Evolutionary conservation across 2,329 filamentous ascomycete genomes (phyloP).

Genomic region (Epichloe scottii): DNA sequence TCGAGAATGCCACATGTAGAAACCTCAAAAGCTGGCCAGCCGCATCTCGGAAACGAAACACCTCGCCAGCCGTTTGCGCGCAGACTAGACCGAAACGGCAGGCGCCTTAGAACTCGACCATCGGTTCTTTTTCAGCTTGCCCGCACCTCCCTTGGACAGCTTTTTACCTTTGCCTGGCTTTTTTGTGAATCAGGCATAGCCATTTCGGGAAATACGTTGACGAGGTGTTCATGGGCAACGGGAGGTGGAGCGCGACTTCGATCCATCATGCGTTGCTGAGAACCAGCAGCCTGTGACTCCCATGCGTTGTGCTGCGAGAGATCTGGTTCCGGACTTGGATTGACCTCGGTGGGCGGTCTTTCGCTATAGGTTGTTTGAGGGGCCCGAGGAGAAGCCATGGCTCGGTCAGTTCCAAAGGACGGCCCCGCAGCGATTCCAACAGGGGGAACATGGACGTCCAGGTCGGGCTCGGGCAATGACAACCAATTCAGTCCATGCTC

Average conservation of each 20-base stretch:
- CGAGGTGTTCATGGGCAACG: slow-evolving; percentile 7
- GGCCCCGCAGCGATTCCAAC: neutral
- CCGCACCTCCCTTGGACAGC: slow-evolving; percentile 18
- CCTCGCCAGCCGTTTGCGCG: too few species aligned
- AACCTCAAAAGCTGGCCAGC: neutral
- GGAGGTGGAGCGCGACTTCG: slow-evolving; percentile 7
- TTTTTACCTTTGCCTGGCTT: slow-evolving; percentile 14
- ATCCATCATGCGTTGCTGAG: slow-evolving; percentile 2
- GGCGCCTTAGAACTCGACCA: slow-evolving; percentile 12
- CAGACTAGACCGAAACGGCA: slow-evolving; percentile 7
- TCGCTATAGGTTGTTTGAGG: neutral
- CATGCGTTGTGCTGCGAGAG: slow-evolving; percentile 10
- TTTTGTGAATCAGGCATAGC: slow-evolving; percentile 9
- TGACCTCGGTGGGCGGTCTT: too few species aligned
- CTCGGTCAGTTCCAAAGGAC: neutral
- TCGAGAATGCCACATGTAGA: neutral
- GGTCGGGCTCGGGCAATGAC: slow-evolving; percentile 3
- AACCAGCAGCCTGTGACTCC: slow-evolving; percentile 8
- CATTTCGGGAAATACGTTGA: slow-evolving; percentile 14
- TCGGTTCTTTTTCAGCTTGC: slow-evolving; percentile 14
- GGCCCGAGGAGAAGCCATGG: neutral
- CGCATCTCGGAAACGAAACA: neutral
- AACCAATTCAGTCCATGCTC: slow-evolving; percentile 6
- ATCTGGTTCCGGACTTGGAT: neutral
- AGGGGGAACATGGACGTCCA: neutral